A percentile compares a stretch with the other conserved stretches of the same genome.
phyloP scores from a whole-genome alignment of 371 early-diverging fungal species.

The Circinella umbellata region DNA sequence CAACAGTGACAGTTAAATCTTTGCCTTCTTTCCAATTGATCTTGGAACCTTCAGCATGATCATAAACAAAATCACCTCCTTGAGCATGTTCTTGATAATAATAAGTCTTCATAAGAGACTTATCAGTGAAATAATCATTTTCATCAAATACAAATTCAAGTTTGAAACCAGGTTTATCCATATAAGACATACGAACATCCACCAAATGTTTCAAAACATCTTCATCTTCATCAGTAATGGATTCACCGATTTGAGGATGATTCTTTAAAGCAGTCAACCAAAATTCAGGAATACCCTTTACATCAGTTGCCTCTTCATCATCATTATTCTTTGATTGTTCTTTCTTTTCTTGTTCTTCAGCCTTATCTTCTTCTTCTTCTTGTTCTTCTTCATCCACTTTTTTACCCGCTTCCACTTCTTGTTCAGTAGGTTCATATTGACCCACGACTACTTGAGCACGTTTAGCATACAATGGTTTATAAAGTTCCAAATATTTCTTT shows the following conservation, averaged over 20 bases:
- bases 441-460: constrained; percentile 83
- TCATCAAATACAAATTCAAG: constrained; percentile 89
- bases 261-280: constrained; percentile 93
- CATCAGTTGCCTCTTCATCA: constrained; percentile 20
- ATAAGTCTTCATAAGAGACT: constrained; percentile 88
- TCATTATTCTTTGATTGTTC: constrained; percentile 38
- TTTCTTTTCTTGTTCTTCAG: not conserved
- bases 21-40: constrained; percentile 97
- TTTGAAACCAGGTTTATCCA: constrained; percentile 90
- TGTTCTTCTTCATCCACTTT: constrained; percentile 63
- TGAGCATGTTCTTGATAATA: constrained; percentile 76
- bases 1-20: constrained; percentile 89
- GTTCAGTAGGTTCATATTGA: constrained; percentile 84
- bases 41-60: constrained; percentile 86
- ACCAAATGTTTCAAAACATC: constrained; percentile 81
- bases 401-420: constrained; percentile 73
- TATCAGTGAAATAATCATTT: constrained; percentile 91
- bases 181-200: constrained; percentile 85
- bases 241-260: constrained; percentile 76
- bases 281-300: constrained; percentile 76
- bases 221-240: constrained; percentile 90
- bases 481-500: constrained; percentile 89
- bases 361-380: constrained; percentile 27
- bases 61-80: constrained; percentile 85
- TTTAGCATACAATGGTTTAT: constrained; percentile 89